Percentiles rank a stretch among this genome's conserved stretches.
phyloP scores from a whole-genome alignment of 225 moss, liverwort and hornwort genomes.

The Sphagnum contortum region DNA sequence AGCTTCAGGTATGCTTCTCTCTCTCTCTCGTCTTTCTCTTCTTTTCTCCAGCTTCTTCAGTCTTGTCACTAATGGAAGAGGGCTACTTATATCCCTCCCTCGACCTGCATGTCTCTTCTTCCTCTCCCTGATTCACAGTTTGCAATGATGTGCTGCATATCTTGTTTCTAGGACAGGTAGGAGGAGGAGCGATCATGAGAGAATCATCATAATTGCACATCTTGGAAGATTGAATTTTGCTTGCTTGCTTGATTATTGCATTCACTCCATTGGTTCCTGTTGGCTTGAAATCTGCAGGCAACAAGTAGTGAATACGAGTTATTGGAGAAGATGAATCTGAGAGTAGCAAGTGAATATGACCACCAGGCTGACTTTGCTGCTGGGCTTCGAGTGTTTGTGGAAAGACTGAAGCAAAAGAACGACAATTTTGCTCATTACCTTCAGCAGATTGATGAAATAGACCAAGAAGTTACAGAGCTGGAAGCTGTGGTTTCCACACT shows the following conservation, averaged over 20 bases:
- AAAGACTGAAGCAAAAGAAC: conserved; percentile 65
- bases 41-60: not conserved
- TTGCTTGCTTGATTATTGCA: too few species aligned
- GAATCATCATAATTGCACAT: not conserved
- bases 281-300: conserved; percentile 18
- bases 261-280: not conserved
- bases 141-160: not conserved
- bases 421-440: conserved; percentile 50
- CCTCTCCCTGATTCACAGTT: not conserved
- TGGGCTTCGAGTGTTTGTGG: conserved; percentile 72
- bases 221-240: not conserved
- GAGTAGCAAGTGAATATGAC: conserved; percentile 72
- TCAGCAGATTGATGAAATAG: conserved; percentile 65
- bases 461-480: conserved; percentile 66
- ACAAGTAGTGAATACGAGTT: conserved; percentile 74
- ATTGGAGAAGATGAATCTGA: conserved; percentile 75
- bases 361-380: conserved; percentile 68
- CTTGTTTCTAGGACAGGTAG: not conserved
- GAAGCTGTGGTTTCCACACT: conserved; percentile 80
- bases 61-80: not conserved
- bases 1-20: conserved; percentile 43
- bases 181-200: not conserved
- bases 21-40: conserved; percentile 4
- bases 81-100: not conserved
- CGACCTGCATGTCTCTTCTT: not conserved